Percentiles rank a stretch among this genome's conserved stretches.
Evolutionary conservation across 352 stramenopile species (phyloP).

Genomic region (Globisporangium acanthophoron): DNA sequence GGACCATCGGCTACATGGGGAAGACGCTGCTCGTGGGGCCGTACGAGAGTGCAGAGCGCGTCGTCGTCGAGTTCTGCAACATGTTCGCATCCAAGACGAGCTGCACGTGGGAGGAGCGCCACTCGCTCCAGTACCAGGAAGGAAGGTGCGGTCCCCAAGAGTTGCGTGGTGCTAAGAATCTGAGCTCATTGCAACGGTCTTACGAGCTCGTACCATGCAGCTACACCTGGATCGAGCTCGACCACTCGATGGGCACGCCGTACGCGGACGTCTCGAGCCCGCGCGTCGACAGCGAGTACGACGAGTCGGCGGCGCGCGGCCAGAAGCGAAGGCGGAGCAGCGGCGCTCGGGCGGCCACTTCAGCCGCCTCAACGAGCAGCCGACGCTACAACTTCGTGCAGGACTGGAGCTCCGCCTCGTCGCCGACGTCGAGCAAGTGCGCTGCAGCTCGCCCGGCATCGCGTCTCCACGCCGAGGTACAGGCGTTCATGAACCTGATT

Average conservation of each 20-base stretch:
- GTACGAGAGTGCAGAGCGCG: slow-evolving; percentile 27
- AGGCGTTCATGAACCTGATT: slow-evolving; percentile 29
- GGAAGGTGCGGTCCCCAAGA: slow-evolving; percentile 19
- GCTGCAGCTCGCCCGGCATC: slow-evolving; percentile 22
- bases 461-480: slow-evolving; percentile 35
- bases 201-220: slow-evolving; percentile 12
- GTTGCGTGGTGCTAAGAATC: no score
- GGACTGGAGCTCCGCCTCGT: slow-evolving; percentile 4
- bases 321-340: slow-evolving; percentile 13
- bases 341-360: background rate
- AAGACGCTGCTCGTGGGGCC: slow-evolving; percentile 41
- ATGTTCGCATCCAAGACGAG: slow-evolving; percentile 48
- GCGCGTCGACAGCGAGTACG: slow-evolving; percentile 22
- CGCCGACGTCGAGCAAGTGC: background rate
- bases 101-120: slow-evolving; percentile 47
- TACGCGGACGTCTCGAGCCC: slow-evolving; percentile 36
- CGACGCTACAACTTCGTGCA: slow-evolving; percentile 7
- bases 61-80: slow-evolving; percentile 39
- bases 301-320: slow-evolving; percentile 16
- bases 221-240: slow-evolving; percentile 67
- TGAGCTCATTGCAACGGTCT: background rate
- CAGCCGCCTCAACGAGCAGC: background rate
- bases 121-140: slow-evolving; percentile 43
- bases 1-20: slow-evolving; percentile 34
- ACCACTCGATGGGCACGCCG: slow-evolving; percentile 42